phyloP scores from a whole-genome alignment of 2,329 filamentous ascomycete species.

The Elsinoe australis region DNA sequence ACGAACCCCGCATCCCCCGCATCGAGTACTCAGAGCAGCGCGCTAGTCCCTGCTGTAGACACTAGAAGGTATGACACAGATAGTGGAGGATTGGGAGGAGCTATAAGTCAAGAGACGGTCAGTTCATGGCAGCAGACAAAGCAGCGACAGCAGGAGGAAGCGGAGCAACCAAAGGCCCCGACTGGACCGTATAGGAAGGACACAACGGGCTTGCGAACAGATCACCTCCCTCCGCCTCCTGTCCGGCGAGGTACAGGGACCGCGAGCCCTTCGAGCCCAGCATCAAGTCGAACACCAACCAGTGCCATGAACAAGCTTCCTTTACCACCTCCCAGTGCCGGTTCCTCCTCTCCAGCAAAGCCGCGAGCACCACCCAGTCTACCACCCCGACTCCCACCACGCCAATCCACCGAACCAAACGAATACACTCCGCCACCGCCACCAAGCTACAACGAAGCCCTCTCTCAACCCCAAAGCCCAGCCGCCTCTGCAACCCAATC shows the following conservation, averaged over 20 bases:
- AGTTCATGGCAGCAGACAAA: slow-evolving; percentile 32
- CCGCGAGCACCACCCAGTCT: slow-evolving; percentile 46
- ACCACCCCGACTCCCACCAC: slow-evolving; percentile 64
- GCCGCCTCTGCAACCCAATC: slow-evolving; percentile 41
- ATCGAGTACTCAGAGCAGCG: slow-evolving; percentile 29
- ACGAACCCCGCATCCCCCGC: slow-evolving; percentile 17
- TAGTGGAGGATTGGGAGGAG: slow-evolving; percentile 37
- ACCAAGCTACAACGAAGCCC: slow-evolving; percentile 42
- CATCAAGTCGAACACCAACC: slow-evolving; percentile 23
- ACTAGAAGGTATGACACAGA: slow-evolving; percentile 28
- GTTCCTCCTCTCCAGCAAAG: slow-evolving; percentile 24
- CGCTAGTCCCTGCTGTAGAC: slow-evolving; percentile 25
- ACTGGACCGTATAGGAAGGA: slow-evolving; percentile 61
- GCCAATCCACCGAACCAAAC: slow-evolving; percentile 49
- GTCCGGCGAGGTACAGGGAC: slow-evolving; percentile 38
- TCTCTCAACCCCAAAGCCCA: slow-evolving; percentile 25
- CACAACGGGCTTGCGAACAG: slow-evolving; percentile 63
- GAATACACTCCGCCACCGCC: slow-evolving; percentile 40
- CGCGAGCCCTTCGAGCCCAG: slow-evolving; percentile 19
- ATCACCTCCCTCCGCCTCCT: slow-evolving; percentile 64
- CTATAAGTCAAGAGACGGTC: slow-evolving; percentile 35
- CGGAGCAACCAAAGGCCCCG: slow-evolving; percentile 35
- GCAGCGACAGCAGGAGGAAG: slow-evolving; percentile 30
- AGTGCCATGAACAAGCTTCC: slow-evolving; percentile 18
- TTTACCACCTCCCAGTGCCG: slow-evolving; percentile 24